A percentile compares a stretch with the other conserved stretches of the same genome.
These are phyloP conservation scores for Ophiostoma sp. DNA, from an alignment of 2,329 filamentous ascomycete species.

Conservation along the genomic window DNA sequence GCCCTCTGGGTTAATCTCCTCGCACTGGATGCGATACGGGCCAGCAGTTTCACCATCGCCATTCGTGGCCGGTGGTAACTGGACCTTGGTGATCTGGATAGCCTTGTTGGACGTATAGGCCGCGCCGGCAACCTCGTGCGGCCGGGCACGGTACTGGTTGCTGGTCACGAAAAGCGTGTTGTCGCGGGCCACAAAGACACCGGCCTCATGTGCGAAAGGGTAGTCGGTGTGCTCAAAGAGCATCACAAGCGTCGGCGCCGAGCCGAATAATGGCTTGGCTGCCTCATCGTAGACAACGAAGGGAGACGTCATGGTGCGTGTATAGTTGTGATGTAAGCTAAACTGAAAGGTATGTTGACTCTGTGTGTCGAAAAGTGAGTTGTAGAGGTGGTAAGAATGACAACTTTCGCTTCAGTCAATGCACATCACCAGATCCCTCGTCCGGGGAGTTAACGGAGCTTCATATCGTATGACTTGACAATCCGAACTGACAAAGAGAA, in stretches of 20 bases:
- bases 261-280: constrained; percentile 14
- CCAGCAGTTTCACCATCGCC: not conserved
- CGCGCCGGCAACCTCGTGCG: not conserved
- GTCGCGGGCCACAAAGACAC: constrained; percentile 24
- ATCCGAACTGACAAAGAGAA: not conserved
- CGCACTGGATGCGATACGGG: not conserved
- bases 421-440: not conserved
- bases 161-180: constrained; percentile 26
- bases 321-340: not conserved
- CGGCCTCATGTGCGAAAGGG: constrained; percentile 28
- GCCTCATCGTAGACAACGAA: constrained; percentile 22
- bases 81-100: constrained; percentile 20
- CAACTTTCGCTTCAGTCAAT: not conserved
- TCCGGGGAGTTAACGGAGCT: not conserved
- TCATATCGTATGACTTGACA: not conserved
- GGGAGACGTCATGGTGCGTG: not conserved
- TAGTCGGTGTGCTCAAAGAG: constrained; percentile 36
- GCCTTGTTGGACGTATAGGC: constrained; percentile 10
- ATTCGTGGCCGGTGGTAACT: not conserved
- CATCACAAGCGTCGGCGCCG: constrained; percentile 33
- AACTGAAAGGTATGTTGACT: not conserved
- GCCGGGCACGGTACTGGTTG: constrained; percentile 18
- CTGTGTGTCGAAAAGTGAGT: not conserved
- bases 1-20: constrained; percentile 15
- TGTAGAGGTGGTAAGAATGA: not conserved